A percentile compares a stretch with the other conserved stretches of the same genome.
Evolutionary conservation across 2,329 filamentous ascomycete species (phyloP).

Genomic region (Colletotrichum aenigma): DNA sequence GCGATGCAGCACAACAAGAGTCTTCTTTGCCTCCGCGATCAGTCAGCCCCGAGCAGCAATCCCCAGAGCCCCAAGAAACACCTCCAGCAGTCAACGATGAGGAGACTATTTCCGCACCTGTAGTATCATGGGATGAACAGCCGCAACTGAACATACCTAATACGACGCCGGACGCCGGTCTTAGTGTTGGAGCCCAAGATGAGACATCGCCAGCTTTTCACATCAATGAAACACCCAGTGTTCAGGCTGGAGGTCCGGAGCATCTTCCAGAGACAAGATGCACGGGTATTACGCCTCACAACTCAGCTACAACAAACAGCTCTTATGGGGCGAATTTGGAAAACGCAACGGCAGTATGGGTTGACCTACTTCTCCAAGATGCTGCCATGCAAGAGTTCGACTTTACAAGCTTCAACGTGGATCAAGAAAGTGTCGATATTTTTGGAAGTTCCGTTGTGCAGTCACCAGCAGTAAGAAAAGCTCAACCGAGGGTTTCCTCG

Average conservation of each 20-base stretch:
- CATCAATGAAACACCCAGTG: neutral
- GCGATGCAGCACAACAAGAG: neutral
- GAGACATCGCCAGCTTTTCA: neutral
- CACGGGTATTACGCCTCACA: neutral
- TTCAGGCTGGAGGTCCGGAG: neutral
- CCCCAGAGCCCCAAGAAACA: neutral
- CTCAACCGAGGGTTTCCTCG: neutral
- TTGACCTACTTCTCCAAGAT: slow-evolving; percentile 8
- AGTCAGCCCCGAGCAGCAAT: neutral
- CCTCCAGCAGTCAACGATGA: neutral
- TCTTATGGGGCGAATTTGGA: slow-evolving; percentile 4
- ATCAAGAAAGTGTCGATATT: neutral
- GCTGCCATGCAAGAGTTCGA: slow-evolving; percentile 3
- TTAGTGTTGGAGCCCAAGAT: neutral
- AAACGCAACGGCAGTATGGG: slow-evolving; percentile 14
- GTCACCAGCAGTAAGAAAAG: neutral
- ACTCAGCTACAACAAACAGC: neutral
- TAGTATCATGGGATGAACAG: neutral
- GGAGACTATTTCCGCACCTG: neutral
- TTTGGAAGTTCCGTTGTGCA: neutral
- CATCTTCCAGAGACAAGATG: neutral
- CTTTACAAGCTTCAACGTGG: neutral
- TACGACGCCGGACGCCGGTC: neutral
- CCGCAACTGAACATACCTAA: neutral
- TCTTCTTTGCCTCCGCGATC: neutral